These are phyloP conservation scores for Rutstroemia sp. DNA, from an alignment of 2,329 filamentous ascomycete genomes.

Conservation along the genomic window DNA sequence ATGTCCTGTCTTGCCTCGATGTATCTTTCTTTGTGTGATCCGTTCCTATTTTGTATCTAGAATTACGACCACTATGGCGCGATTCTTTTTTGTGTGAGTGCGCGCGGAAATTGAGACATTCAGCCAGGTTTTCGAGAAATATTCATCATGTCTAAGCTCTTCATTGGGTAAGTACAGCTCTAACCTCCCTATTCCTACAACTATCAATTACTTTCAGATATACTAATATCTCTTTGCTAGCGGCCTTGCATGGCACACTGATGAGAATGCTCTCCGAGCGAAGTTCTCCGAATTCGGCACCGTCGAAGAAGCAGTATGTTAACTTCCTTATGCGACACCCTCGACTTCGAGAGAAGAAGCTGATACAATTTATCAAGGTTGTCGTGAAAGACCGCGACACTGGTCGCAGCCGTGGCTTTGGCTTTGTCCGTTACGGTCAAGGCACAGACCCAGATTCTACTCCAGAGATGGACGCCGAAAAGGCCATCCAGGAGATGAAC, in stretches of 20 bases:
- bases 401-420: constrained; percentile 92
- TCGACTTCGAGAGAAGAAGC: constrained; percentile 15
- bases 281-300: constrained; percentile 90
- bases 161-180: constrained; percentile 68
- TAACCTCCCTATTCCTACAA: not conserved
- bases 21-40: constrained; percentile 31
- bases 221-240: constrained; percentile 38
- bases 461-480: constrained; percentile 62
- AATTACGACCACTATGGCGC: constrained; percentile 27
- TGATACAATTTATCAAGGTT: constrained; percentile 48
- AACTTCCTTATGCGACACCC: constrained; percentile 3
- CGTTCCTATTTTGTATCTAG: constrained; percentile 25
- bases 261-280: constrained; percentile 74
- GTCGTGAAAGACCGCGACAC: constrained; percentile 98
- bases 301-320: constrained; percentile 90
- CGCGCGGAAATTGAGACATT: constrained; percentile 34
- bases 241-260: constrained; percentile 97
- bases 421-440: constrained; percentile 83
- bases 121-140: constrained; percentile 27
- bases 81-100: constrained; percentile 27
- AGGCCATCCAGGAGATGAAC: constrained; percentile 74
- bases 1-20: constrained; percentile 30
- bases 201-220: not conserved
- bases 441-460: constrained; percentile 1
- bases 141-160: constrained; percentile 78